Percentiles rank a stretch among this genome's conserved stretches.
Conservation (phyloP, 148 eudicot genomes). For the Spergularia bocconei region DNA sequence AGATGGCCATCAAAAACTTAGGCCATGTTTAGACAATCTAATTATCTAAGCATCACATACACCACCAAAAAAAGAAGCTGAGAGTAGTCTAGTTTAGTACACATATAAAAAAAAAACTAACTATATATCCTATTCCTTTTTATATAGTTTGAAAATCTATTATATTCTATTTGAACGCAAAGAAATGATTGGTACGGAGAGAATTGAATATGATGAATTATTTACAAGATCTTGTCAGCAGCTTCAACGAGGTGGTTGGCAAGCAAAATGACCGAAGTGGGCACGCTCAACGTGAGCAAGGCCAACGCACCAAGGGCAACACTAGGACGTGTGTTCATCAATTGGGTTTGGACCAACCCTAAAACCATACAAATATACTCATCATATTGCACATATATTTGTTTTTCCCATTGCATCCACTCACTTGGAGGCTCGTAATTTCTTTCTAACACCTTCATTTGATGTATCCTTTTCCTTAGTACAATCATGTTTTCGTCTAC, state of each 20-base stretch:
- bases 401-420: constrained; percentile 61
- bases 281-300: constrained; percentile 35
- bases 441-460: constrained; percentile 42
- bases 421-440: constrained; percentile 41
- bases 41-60: neutral
- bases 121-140: too few relatives aligned
- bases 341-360: constrained; percentile 36
- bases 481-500: constrained; percentile 51
- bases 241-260: constrained; percentile 13
- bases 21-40: constrained; percentile 7
- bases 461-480: constrained; percentile 42
- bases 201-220: too few relatives aligned
- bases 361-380: constrained; percentile 32
- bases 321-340: constrained; percentile 43
- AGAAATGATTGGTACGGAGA: too few relatives aligned
- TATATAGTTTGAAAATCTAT: too few relatives aligned
- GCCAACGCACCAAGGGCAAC: constrained; percentile 38
- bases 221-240: neutral
- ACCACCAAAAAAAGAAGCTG: neutral
- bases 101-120: neutral
- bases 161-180: too few relatives aligned
- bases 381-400: constrained; percentile 35
- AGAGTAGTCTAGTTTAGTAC: neutral
- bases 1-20: neutral
- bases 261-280: constrained; percentile 35